phyloP scores from a whole-genome alignment of 352 stramenopile genomes.

The Thraustochytrium striatum region DNA sequence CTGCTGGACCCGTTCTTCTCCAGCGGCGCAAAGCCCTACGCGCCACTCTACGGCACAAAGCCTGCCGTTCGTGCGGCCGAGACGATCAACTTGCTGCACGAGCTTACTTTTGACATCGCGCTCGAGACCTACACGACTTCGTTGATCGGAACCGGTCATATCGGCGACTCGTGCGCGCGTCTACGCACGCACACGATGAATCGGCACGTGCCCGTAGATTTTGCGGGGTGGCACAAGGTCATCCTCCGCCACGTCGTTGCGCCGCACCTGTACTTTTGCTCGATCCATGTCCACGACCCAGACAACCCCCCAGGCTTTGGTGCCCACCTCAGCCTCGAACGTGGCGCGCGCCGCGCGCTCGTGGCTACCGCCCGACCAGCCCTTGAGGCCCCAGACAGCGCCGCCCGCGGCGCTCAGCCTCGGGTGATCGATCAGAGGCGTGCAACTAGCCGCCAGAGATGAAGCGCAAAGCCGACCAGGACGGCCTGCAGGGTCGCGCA shows the following conservation, averaged over 20 bases:
- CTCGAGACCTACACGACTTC: constrained; percentile 25
- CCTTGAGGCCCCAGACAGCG: too few relatives aligned
- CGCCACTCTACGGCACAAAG: not conserved
- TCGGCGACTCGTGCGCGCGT: constrained; percentile 15
- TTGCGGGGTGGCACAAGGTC: not conserved
- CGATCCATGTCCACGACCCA: too few relatives aligned
- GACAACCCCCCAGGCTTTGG: too few relatives aligned
- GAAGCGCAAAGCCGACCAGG: too few relatives aligned
- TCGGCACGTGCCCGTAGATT: not conserved
- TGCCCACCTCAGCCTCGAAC: too few relatives aligned
- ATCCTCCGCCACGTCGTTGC: not conserved
- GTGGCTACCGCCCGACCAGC: too few relatives aligned
- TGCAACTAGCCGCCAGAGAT: too few relatives aligned
- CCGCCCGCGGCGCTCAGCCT: too few relatives aligned
- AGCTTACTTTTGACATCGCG: not conserved
- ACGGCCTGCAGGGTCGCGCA: too few relatives aligned
- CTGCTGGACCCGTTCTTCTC: constrained; percentile 27
- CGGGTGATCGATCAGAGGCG: too few relatives aligned
- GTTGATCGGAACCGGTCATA: not conserved
- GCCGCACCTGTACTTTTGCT: constrained; percentile 15
- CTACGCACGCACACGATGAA: not conserved
- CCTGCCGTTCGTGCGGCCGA: not conserved
- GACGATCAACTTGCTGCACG: not conserved
- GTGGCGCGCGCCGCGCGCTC: too few relatives aligned
- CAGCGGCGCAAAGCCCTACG: not conserved